Percentiles rank a stretch among this genome's conserved stretches.
Evolutionary conservation across 2,329 filamentous ascomycete species (phyloP).

Genomic region (Trichoderma harzianum): DNA sequence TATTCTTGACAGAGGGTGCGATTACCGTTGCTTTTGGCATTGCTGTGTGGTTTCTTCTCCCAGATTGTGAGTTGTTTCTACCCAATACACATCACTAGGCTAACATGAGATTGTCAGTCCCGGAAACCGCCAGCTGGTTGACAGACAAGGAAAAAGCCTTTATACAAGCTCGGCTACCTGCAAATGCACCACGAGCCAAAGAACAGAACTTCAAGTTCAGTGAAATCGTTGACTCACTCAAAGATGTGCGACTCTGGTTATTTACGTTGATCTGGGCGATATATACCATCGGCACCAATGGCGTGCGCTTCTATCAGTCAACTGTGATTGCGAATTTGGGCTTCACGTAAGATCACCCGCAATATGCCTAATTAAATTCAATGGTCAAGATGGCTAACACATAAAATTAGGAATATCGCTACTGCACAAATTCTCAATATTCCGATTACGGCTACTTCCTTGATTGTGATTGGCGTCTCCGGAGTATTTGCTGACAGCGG

Average conservation of each 20-base stretch:
- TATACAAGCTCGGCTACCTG: background rate
- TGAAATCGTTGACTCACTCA: background rate
- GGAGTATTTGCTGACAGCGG: conserved; percentile 43
- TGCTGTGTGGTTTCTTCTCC: background rate
- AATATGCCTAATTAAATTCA: background rate
- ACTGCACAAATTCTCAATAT: conserved; percentile 45
- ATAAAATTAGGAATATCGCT: conserved; percentile 21
- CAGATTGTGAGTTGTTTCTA: background rate
- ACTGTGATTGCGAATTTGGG: background rate
- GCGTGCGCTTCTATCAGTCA: background rate
- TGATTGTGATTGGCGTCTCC: conserved; percentile 41
- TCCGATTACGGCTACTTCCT: conserved; percentile 40
- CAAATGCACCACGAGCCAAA: background rate
- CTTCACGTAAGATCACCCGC: background rate
- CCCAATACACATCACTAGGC: background rate
- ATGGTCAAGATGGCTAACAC: background rate
- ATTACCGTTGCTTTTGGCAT: background rate
- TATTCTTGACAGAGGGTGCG: background rate
- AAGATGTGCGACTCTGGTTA: background rate
- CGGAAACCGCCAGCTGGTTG: background rate
- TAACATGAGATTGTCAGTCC: background rate
- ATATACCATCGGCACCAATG: background rate
- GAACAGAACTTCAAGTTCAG: background rate
- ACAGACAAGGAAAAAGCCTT: background rate
- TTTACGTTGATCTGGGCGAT: background rate